Conservation (phyloP, 305 asterid genomes). For the Lippia alba region DNA sequence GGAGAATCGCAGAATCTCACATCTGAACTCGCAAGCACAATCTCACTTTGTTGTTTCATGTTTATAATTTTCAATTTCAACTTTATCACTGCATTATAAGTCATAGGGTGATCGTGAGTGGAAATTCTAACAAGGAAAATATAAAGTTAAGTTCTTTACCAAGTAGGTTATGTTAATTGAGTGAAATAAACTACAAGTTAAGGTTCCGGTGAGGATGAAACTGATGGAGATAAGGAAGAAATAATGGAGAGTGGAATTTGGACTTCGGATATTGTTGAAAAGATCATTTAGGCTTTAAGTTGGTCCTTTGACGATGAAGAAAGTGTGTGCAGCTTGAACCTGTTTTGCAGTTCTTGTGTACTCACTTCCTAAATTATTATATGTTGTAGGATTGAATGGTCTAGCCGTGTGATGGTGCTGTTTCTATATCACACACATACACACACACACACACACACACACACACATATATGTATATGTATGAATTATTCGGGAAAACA, state of each 20-base stretch:
- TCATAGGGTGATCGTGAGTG: neutral
- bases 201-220: neutral
- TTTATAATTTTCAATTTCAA: neutral
- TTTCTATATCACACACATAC: neutral
- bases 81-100: too few relatives aligned
- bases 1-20: neutral
- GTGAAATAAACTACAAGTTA: too few relatives aligned
- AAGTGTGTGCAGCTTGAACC: too few relatives aligned
- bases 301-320: too few relatives aligned
- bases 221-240: too few relatives aligned
- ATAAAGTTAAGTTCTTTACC: neutral
- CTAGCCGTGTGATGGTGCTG: neutral
- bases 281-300: too few relatives aligned
- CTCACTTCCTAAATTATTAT: neutral
- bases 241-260: too few relatives aligned
- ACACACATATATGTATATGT: neutral
- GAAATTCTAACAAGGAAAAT: neutral
- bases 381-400: neutral
- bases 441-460: neutral
- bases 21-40: too few relatives aligned
- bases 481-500: neutral
- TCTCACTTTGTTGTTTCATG: neutral
- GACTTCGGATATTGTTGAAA: too few relatives aligned
- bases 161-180: neutral
- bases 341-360: neutral